phyloP scores from a whole-genome alignment of 768 basidiomycete species.

The Sporobolomyces roseus region DNA sequence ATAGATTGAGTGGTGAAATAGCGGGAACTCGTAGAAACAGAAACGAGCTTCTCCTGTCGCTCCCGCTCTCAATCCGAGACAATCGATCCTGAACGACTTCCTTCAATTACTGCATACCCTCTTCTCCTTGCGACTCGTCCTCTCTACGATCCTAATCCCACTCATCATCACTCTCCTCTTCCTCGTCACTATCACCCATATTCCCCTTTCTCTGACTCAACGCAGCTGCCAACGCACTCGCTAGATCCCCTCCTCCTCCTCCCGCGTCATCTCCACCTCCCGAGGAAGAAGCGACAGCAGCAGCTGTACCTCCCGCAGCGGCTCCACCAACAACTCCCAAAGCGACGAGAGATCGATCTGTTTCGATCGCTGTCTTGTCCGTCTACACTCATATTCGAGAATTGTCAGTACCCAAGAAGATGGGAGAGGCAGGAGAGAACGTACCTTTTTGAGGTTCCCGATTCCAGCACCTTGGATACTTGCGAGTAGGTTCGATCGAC shows the following conservation, averaged over 20 bases:
- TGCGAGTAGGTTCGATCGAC: constrained; percentile 64
- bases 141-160: neutral
- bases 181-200: constrained; percentile 74
- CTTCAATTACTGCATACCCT: neutral
- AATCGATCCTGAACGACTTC: too few relatives aligned
- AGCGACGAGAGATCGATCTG: constrained; percentile 24
- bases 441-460: constrained; percentile 61
- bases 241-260: constrained; percentile 66
- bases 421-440: neutral
- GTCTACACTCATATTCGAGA: constrained; percentile 4
- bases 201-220: constrained; percentile 78
- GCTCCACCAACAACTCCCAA: constrained; percentile 20
- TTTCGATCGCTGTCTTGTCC: constrained; percentile 29
- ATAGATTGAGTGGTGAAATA: too few relatives aligned
- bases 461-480: constrained; percentile 80
- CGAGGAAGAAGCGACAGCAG: neutral
- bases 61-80: too few relatives aligned
- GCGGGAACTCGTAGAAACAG: too few relatives aligned
- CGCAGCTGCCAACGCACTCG: constrained; percentile 76
- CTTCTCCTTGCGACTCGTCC: neutral
- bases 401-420: neutral
- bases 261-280: constrained; percentile 42
- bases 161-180: constrained; percentile 70
- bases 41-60: too few relatives aligned
- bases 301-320: constrained; percentile 21